These are phyloP conservation scores for Pluteus cervinus DNA, from an alignment of 768 basidiomycete genomes.

Conservation along the genomic window DNA sequence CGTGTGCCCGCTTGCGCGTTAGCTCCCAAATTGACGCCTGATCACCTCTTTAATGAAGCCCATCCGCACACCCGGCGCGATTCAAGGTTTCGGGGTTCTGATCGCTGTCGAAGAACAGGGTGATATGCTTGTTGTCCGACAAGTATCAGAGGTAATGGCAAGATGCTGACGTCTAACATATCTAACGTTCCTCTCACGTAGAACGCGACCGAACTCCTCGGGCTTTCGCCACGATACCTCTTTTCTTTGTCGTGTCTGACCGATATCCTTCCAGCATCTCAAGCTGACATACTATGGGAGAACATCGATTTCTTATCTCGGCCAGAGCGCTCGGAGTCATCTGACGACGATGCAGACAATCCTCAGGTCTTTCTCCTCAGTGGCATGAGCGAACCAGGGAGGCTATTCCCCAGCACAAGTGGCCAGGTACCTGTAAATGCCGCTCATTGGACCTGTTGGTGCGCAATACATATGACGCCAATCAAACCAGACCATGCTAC, in stretches of 20 bases:
- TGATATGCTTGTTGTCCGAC: conserved; percentile 56
- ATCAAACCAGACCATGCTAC: no score
- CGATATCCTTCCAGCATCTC: conserved; percentile 57
- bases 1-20: not conserved
- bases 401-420: conserved; percentile 19
- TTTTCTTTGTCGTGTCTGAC: conserved; percentile 72
- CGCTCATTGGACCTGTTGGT: conserved; percentile 65
- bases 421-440: conserved; percentile 23
- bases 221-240: conserved; percentile 62
- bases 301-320: conserved; percentile 62
- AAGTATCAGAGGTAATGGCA: conserved; percentile 87
- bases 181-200: conserved; percentile 18
- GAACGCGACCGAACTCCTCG: conserved; percentile 74
- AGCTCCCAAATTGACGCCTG: not conserved
- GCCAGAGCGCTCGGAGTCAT: conserved; percentile 37
- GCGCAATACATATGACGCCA: conserved; percentile 53
- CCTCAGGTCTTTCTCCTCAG: conserved; percentile 66
- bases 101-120: conserved; percentile 61
- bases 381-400: conserved; percentile 67
- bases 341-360: conserved; percentile 35
- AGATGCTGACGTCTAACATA: no score
- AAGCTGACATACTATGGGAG: conserved; percentile 66
- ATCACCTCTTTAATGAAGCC: conserved; percentile 36
- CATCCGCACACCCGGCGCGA: conserved; percentile 74
- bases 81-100: conserved; percentile 81